phyloP scores from a whole-genome alignment of 345 rosid species.

The Microthlaspi erraticum region DNA sequence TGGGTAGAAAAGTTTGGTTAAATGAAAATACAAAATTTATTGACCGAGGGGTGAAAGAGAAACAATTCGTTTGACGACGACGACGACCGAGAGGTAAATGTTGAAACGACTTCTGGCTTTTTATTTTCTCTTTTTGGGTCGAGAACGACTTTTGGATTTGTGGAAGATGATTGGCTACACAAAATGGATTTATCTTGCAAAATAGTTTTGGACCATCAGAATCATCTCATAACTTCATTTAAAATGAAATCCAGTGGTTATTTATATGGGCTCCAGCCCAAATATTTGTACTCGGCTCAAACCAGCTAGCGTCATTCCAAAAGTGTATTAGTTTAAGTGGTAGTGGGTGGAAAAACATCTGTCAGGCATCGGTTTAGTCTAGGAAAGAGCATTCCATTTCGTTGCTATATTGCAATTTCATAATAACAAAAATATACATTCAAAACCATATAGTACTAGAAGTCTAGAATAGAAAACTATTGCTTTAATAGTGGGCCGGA shows the following conservation, averaged over 20 bases:
- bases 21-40: not conserved
- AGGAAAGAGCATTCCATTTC: not conserved
- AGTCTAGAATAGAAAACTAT: not conserved
- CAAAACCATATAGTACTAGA: slow-evolving; percentile 2
- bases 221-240: not conserved
- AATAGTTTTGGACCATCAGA: not conserved
- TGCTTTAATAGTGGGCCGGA: slow-evolving; percentile 16
- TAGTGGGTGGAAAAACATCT: not conserved
- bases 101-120: no score
- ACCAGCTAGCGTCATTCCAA: not conserved
- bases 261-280: slow-evolving; percentile 25
- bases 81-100: not conserved
- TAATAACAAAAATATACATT: not conserved
- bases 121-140: no score
- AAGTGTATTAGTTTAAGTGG: not conserved
- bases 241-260: not conserved
- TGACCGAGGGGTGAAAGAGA: slow-evolving; percentile 1
- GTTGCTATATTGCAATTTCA: not conserved
- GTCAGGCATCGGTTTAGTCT: not conserved
- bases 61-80: not conserved
- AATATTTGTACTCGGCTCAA: not conserved
- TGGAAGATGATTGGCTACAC: not conserved
- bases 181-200: not conserved
- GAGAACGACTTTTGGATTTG: not conserved
- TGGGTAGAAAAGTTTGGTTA: not conserved